These are phyloP conservation scores for Rhizophora mangle DNA, from an alignment of 345 rosid species.

Conservation along the genomic window DNA sequence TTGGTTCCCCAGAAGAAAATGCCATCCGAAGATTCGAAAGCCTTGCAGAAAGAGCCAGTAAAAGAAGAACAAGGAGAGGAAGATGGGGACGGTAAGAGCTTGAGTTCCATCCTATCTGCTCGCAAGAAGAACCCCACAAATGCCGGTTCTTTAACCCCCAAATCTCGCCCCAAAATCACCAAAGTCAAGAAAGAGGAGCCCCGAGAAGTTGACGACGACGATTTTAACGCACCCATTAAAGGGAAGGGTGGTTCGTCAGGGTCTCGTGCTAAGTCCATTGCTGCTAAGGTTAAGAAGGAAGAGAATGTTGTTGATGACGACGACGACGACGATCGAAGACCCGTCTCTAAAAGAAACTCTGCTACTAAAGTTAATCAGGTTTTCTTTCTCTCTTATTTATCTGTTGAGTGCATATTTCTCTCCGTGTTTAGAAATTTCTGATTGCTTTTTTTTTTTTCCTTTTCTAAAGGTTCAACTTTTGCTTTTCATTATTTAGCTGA, in stretches of 20 bases:
- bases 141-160: slow-evolving; percentile 32
- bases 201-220: slow-evolving; percentile 15
- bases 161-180: slow-evolving; percentile 25
- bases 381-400: background rate
- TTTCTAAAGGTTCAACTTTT: no score
- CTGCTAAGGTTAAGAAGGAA: slow-evolving; percentile 37
- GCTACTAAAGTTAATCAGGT: slow-evolving; percentile 50
- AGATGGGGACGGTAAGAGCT: slow-evolving; percentile 38
- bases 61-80: slow-evolving; percentile 30
- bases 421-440: background rate
- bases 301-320: slow-evolving; percentile 23
- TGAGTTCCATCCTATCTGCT: slow-evolving; percentile 46
- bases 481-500: no score
- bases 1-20: slow-evolving; percentile 24
- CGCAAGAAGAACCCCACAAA: slow-evolving; percentile 46
- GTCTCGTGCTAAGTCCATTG: slow-evolving; percentile 30
- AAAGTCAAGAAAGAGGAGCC: slow-evolving; percentile 51
- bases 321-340: slow-evolving; percentile 38
- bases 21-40: slow-evolving; percentile 57
- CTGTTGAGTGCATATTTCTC: background rate
- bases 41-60: slow-evolving; percentile 25
- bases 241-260: slow-evolving; percentile 13
- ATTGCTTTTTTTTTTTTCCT: background rate
- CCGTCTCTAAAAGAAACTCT: slow-evolving; percentile 39
- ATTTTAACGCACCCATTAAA: slow-evolving; percentile 9